A percentile compares a stretch with the other conserved stretches of the same genome.
Conservation (phyloP, 495 filamentous ascomycete species). For the Penicillium bialowiezense region DNA sequence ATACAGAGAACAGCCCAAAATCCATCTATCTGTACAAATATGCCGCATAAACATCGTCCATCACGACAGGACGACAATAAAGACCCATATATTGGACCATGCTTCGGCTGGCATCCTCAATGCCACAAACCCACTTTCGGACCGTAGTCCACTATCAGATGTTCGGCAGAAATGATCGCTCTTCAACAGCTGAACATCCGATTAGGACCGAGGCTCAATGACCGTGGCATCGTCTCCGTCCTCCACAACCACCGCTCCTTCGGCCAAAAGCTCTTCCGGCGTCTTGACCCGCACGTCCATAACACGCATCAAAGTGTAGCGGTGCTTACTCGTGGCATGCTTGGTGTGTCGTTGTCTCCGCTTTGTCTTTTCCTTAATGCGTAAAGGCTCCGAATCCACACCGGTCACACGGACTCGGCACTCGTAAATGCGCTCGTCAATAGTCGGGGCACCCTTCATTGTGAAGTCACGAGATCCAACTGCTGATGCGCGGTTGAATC, state of each 20-base stretch:
- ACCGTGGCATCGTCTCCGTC: conserved; percentile 20
- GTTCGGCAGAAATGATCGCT: conserved; percentile 5
- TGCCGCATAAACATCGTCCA: conserved; percentile 21
- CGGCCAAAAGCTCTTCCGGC: conserved; percentile 53
- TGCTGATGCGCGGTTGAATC: conserved; percentile 75
- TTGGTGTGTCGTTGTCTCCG: conserved; percentile 71
- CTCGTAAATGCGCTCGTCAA: conserved; percentile 79
- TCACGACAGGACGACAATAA: conserved; percentile 10
- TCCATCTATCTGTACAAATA: conserved; percentile 42
- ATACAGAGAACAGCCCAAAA: conserved; percentile 27
- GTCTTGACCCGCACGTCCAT: conserved; percentile 72
- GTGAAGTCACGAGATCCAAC: conserved; percentile 90
- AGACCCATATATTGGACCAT: neutral
- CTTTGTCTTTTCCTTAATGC: conserved; percentile 92
- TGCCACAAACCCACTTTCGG: conserved; percentile 1
- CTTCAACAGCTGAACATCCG: conserved; percentile 2
- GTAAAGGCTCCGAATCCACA: conserved; percentile 82
- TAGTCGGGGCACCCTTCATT: conserved; percentile 69
- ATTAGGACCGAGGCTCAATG: conserved; percentile 28
- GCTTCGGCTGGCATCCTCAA: neutral
- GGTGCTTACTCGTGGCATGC: conserved; percentile 78
- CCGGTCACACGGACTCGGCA: conserved; percentile 85
- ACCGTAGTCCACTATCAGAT: neutral
- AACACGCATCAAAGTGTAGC: conserved; percentile 80
- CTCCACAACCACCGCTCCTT: conserved; percentile 41